Conservation (phyloP, 2,329 filamentous ascomycete genomes). For the Malbranchea cinnamomea region DNA sequence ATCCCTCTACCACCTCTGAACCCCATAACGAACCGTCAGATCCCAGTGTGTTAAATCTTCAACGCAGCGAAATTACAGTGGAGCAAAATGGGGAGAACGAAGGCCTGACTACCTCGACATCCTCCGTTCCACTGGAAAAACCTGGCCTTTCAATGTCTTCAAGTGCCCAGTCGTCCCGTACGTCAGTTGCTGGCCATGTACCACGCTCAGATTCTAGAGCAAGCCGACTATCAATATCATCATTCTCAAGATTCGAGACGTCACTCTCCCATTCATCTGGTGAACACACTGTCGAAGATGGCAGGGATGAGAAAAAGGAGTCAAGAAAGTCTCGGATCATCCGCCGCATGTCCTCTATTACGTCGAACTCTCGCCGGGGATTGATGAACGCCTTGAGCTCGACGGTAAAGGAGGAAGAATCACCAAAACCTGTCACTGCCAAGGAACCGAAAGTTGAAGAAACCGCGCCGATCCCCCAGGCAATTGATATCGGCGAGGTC, state of each 20-base stretch:
- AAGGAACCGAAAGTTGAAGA: conserved; percentile 15
- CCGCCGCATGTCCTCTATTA: conserved; percentile 49
- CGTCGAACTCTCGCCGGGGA: conserved; percentile 36
- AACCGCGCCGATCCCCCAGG: conserved; percentile 25
- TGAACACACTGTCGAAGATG: conserved; percentile 23
- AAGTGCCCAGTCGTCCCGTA: conserved; percentile 20
- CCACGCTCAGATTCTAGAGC: conserved; percentile 24
- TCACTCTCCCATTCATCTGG: conserved; percentile 17
- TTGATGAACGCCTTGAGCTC: conserved; percentile 24
- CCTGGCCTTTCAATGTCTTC: conserved; percentile 28
- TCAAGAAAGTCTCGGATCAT: conserved; percentile 47
- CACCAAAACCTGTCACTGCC: conserved; percentile 13
- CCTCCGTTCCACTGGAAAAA: conserved; percentile 15
- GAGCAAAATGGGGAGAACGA: conserved; percentile 40
- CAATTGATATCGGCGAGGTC: conserved; percentile 68
- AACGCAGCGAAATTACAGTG: conserved; percentile 47
- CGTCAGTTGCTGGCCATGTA: conserved; percentile 22
- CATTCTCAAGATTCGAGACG: conserved; percentile 24
- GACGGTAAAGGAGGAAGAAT: conserved; percentile 23
- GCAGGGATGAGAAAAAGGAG: conserved; percentile 37
- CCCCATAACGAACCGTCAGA: conserved; percentile 19
- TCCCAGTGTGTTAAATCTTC: conserved; percentile 27
- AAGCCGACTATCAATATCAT: conserved; percentile 25
- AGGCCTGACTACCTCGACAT: conserved; percentile 11
- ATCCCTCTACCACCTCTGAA: conserved; percentile 26